These are phyloP conservation scores for Pythium coloratum DNA, from an alignment of 352 stramenopile species.

Conservation along the genomic window DNA sequence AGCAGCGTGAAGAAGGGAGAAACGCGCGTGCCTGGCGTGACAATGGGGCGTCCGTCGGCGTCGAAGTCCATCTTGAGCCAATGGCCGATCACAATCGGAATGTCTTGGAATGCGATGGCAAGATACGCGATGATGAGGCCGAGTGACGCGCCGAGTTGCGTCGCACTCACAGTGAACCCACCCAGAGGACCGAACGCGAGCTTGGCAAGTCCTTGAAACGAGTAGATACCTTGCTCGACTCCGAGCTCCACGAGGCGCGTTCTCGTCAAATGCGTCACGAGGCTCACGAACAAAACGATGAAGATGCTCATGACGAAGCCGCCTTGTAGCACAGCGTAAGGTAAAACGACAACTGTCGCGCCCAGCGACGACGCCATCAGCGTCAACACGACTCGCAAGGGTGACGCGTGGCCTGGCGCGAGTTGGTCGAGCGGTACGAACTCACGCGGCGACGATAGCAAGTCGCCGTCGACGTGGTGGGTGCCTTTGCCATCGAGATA, in stretches of 20 bases:
- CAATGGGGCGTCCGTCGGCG: constrained; percentile 21
- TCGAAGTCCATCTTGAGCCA: constrained; percentile 41
- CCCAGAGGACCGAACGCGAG: constrained; percentile 41
- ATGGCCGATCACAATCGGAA: constrained; percentile 39
- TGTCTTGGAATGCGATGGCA: constrained; percentile 43
- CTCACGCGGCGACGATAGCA: constrained; percentile 42
- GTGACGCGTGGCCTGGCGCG: constrained; percentile 34
- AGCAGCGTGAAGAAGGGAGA: constrained; percentile 29
- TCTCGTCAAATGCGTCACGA: constrained; percentile 31
- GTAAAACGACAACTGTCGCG: constrained; percentile 35
- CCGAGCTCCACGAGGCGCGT: constrained; percentile 46
- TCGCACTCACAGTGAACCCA: constrained; percentile 29
- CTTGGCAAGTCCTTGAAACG: constrained; percentile 46
- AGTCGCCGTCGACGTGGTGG: constrained; percentile 36
- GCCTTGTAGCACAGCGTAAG: constrained; percentile 45
- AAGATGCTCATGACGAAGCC: constrained; percentile 46
- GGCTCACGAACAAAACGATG: constrained; percentile 34
- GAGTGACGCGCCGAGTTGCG: constrained; percentile 38
- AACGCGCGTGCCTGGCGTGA: constrained; percentile 16
- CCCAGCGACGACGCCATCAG: constrained; percentile 40
- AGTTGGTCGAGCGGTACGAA: constrained; percentile 51
- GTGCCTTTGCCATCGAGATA: constrained; percentile 38
- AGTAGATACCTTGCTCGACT: constrained; percentile 53
- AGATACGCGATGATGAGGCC: constrained; percentile 46
- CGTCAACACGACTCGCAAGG: constrained; percentile 34